Evolutionary conservation across 352 stramenopile species (phyloP), one percentile per base, ranked within the genome.

Genomic region (Phytophthora multivora): DNA sequence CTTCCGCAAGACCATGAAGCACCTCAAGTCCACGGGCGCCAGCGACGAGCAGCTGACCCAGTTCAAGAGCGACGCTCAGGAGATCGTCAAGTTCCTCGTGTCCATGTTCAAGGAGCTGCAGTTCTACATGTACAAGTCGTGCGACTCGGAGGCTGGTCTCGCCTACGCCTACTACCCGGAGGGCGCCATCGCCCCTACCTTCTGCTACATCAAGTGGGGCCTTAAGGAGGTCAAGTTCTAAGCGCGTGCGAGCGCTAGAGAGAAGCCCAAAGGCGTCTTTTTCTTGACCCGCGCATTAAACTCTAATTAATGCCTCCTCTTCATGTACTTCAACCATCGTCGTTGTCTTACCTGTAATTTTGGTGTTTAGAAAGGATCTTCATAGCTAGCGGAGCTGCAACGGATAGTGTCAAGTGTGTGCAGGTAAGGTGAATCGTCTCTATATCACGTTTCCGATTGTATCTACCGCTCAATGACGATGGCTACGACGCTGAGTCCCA

Each of bases 201-300:
- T 88, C 63, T 69, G 80, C 58, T 88, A 85, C 75, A 85, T 88
- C 63, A 88, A 83, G 66, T 88, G 78, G 78, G 78, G 78, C 43
- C 69, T 88, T 19, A 88, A 88, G 75, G 78, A 88, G 63, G 73
- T 85, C 66, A 88, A 88, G 69, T 88, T 88, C 56, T 88, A 83
- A 84, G 66, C 49, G 59, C 51, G 36, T 64, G 39, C 28, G 48
- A 43, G 53, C 49, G 56, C 48, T 62, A 68, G 64, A 68, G 19
- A 15, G 48, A 53, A 54, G 42, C 7, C 9, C 12, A 16, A 11
- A 3, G 21, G 9, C 35, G n/a, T 45, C 31, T 36, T 49, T 26
- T 54, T 62, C 66, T 71, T 71, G 66, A 68, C 49, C 55, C 49
- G 51, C 52, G 66, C 66, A 75, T 70, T 74, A 74, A 74, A 63